A percentile compares a stretch with the other conserved stretches of the same genome.
These are phyloP conservation scores for Fomitopsis betulina DNA, from an alignment of 1,284 basidiomycete species.

Conservation along the genomic window DNA sequence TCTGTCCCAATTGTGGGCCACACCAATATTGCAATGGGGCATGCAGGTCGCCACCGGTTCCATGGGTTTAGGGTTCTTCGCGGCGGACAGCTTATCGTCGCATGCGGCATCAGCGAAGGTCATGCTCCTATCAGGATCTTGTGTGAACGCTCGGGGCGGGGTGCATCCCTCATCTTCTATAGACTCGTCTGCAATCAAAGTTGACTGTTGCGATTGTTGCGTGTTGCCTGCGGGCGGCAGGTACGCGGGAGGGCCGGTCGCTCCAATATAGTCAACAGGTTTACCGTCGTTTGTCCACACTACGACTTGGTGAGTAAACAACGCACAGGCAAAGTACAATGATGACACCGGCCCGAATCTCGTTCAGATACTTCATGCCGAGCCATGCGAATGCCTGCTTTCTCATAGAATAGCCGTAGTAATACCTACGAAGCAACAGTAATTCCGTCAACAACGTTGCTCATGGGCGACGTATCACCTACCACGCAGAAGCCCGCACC, in stretches of 20 bases:
- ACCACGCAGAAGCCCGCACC: conserved; percentile 20
- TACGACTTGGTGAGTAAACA: not conserved
- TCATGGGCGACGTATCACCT: not conserved
- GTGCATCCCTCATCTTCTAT: conserved; percentile 1
- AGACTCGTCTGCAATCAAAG: conserved; percentile 6
- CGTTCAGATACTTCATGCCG: conserved; percentile 18
- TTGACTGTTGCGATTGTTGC: not conserved
- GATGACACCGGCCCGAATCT: conserved; percentile 17
- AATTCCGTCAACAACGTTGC: not conserved
- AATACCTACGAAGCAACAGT: conserved; percentile 13
- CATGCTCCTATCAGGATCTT: not conserved
- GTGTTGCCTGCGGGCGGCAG: not conserved
- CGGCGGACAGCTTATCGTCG: not conserved
- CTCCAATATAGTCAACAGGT: conserved; percentile 16
- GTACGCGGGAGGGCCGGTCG: not conserved
- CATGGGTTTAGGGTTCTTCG: not conserved
- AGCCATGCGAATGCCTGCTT: conserved; percentile 19
- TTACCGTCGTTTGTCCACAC: conserved; percentile 14
- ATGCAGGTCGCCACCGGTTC: not conserved
- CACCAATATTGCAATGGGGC: not conserved
- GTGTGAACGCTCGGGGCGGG: too few species aligned
- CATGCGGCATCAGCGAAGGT: too few species aligned
- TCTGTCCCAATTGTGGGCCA: not conserved
- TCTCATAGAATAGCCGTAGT: conserved; percentile 15
- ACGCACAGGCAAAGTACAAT: not conserved